Evolutionary conservation across 768 basidiomycete genomes (phyloP), one percentile per base, ranked within the genome.

Genomic region (Boletus bicolor): DNA sequence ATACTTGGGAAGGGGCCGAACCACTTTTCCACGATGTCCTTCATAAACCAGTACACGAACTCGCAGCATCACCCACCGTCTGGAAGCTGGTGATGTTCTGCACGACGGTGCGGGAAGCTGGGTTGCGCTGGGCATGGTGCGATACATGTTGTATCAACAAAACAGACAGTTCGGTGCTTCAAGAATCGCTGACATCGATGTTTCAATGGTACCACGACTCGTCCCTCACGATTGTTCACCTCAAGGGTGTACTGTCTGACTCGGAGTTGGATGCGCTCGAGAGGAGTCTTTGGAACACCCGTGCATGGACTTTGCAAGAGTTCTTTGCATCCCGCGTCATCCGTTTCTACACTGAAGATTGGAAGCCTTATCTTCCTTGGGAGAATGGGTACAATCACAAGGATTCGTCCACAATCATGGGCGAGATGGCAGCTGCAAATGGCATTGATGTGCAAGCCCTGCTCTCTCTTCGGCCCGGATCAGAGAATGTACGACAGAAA

Each of bases 81-180:
- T 7, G 9, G 5, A 57, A 57, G 32, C 30, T 57, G n/a, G 32
- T 32, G 26, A 54, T 21, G 26, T 57, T 57, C 28, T 57, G 52
- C n/a, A 6, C 3, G 26, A 24, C 19, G 3, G 21, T 17, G 19
- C 46, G 15, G 28, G 51, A 54, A 9, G 52, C 52, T 3, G 56
- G 53, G 2, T 45, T 42, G 12, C 24, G 17, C 7, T 58, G 53
- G 46, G 62, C 49, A 8, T 63, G 61, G 63, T 28, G 26, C 4
- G 61, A 62, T 14, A 55, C 57, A 0, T 58, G 49, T 7, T 64
- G 63, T 39, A 59, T 63, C 42, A 51, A 62, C 53, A 63, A 56
- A 19, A 15, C 15, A 34, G 54, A 42, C 9, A 32, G 32, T 5
- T 10, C 41, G 5, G 50, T 26, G 5, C 24, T 42, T 11, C 24